Evolutionary conservation across 2,329 filamentous ascomycete species (phyloP), one percentile per base, ranked within the genome.

Genomic region (Microdochium bolleyi): DNA sequence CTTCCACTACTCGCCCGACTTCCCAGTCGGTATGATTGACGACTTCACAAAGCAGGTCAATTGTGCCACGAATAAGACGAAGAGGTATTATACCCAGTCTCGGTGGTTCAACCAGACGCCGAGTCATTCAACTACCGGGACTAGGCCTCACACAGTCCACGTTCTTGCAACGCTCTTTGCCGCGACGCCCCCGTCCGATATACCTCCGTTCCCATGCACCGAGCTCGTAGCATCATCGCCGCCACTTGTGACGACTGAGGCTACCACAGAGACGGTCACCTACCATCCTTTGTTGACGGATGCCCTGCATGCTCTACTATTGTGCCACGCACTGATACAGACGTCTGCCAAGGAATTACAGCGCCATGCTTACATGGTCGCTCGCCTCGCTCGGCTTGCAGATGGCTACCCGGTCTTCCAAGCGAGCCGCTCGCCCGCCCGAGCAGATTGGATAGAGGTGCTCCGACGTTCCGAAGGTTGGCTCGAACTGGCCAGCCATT

Each of bases 401-500:
- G 87, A 94, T 61, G 89, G 88, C 3, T 92, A 89, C 60, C 89
- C 89, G 0, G 80, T 92, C 49, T 92, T 95, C 63, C 83, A 91
- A 57, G 77, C 84, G 0, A 83, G 85, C 24, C 77, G 86, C 50
- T 87, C 82, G 3, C 84, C 87, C 1, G 84, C 87, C 2, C 83
- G 88, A 51, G 80, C 85, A 2, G 89, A 95, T 68, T 95, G 89
- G 89, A 82, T 86, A 49, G 87, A 92, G 67, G 76, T 92, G 0
- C 67, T 94, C 10, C 79, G 84, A 0, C 79, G 82, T 27, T 77
- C 79, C 0, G 76, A 82, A 32, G 87, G 89, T 62, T 90, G 85
- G 85, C 76, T 92, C 51, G 76, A 79, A 7, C 75, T 94, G 9
- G 65, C 69, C 2, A 70, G 77, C 3, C 75, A 76, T 1, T 94